phyloP scores from a whole-genome alignment of 2,329 filamentous ascomycete species.

The Aureobasidium sp. region DNA sequence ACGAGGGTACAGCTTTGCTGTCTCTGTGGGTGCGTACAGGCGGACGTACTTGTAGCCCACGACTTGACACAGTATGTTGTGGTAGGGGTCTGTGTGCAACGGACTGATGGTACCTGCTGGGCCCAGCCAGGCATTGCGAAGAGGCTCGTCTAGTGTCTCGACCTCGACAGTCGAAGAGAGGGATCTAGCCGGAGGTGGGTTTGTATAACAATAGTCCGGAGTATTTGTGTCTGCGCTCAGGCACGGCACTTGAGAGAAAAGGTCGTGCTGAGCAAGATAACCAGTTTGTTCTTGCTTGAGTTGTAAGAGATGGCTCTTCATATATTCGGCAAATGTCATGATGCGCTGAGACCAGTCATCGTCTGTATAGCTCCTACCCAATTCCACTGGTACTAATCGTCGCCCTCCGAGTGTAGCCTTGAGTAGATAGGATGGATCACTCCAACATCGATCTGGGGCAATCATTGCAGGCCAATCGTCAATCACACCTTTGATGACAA shows the following conservation, averaged over 20 bases:
- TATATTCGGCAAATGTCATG: slow-evolving; percentile 63
- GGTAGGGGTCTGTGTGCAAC: slow-evolving; percentile 86
- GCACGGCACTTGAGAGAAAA: slow-evolving; percentile 72
- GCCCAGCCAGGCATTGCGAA: slow-evolving; percentile 89
- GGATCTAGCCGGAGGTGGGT: slow-evolving; percentile 61
- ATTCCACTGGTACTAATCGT: slow-evolving; percentile 74
- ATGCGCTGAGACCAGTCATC: slow-evolving; percentile 76
- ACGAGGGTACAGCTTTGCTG: slow-evolving; percentile 50
- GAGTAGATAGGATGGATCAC: slow-evolving; percentile 62
- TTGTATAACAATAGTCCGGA: slow-evolving; percentile 77
- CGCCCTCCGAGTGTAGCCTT: slow-evolving; percentile 64
- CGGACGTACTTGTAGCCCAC: slow-evolving; percentile 89
- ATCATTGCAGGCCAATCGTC: slow-evolving; percentile 69
- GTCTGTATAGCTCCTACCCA: slow-evolving; percentile 78
- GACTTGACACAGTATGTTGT: slow-evolving; percentile 84
- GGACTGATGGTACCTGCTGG: slow-evolving; percentile 83
- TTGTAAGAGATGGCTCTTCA: slow-evolving; percentile 50
- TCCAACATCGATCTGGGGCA: slow-evolving; percentile 55
- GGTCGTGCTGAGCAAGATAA: slow-evolving; percentile 87
- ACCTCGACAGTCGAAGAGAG: slow-evolving; percentile 51
- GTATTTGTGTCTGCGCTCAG: slow-evolving; percentile 67
- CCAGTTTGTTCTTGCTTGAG: slow-evolving; percentile 37
- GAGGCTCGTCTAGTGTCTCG: slow-evolving; percentile 42
- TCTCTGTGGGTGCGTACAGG: slow-evolving; percentile 64
- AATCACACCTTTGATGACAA: slow-evolving; percentile 61